A percentile compares a stretch with the other conserved stretches of the same genome.
These are phyloP conservation scores for Thielaviopsis populi DNA, from an alignment of 2,329 filamentous ascomycete species.

Conservation along the genomic window DNA sequence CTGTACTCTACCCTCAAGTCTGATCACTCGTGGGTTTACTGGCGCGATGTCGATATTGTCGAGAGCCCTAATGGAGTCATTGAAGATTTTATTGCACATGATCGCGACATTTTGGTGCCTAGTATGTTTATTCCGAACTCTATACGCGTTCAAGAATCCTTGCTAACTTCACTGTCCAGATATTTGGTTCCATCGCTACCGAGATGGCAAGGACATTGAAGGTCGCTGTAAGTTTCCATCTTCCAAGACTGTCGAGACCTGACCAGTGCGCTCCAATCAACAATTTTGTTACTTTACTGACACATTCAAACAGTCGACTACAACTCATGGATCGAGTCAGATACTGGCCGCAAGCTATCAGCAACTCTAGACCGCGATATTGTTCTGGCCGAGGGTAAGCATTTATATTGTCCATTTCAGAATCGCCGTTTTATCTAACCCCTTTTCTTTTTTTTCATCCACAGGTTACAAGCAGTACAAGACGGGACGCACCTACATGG, in stretches of 20 bases:
- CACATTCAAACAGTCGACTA: constrained; percentile 59
- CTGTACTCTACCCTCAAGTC: constrained; percentile 71
- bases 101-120: constrained; percentile 83
- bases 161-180: constrained; percentile 37
- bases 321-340: constrained; percentile 95
- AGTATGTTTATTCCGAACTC: constrained; percentile 44
- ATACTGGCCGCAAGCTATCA: constrained; percentile 64
- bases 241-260: neutral
- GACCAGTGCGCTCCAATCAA: neutral
- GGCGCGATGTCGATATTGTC: constrained; percentile 92
- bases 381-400: constrained; percentile 72
- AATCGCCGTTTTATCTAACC: neutral
- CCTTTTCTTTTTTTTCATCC: constrained; percentile 20
- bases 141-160: neutral
- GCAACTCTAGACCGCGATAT: constrained; percentile 60
- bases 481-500: constrained; percentile 82
- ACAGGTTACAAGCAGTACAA: constrained; percentile 83
- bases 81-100: constrained; percentile 89
- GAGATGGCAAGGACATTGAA: constrained; percentile 71
- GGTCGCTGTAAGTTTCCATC: constrained; percentile 63
- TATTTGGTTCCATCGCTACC: constrained; percentile 87
- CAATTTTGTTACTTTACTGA: constrained; percentile 19
- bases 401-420: neutral
- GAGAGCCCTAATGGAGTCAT: constrained; percentile 78
- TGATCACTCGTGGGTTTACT: constrained; percentile 97